phyloP scores from a whole-genome alignment of 2,329 filamentous ascomycete genomes.

The Drechslerella coelobrocha region DNA sequence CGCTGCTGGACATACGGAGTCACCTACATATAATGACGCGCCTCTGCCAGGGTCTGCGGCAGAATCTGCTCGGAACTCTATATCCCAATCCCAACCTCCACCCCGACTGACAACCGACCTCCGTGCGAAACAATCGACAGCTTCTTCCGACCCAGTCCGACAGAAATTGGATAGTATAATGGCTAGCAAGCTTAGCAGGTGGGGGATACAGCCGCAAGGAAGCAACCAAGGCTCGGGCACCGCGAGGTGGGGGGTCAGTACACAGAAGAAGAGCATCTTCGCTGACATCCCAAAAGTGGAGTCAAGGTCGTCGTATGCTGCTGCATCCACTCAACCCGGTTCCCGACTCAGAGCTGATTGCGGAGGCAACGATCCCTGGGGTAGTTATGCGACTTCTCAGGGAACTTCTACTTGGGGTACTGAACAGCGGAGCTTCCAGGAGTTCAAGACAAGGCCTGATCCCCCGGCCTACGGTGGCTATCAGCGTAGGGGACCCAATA shows the following conservation, averaged over 20 bases:
- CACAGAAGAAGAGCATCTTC: conserved; percentile 40
- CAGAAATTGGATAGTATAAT: background rate
- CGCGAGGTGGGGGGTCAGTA: conserved; percentile 26
- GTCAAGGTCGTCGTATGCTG: conserved; percentile 52
- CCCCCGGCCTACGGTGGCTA: conserved; percentile 30
- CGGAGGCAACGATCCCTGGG: background rate
- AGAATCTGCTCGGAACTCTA: background rate
- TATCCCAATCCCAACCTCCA: background rate
- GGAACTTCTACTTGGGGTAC: too few relatives aligned
- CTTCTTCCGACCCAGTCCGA: background rate
- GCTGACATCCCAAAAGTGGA: conserved; percentile 9
- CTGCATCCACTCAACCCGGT: conserved; percentile 50
- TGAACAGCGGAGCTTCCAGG: conserved; percentile 10
- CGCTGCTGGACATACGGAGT: too few relatives aligned
- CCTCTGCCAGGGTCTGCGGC: too few relatives aligned
- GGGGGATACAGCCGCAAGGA: background rate
- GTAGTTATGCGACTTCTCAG: background rate
- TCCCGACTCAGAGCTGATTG: background rate
- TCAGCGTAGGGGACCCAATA: conserved; percentile 39
- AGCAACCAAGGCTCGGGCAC: background rate
- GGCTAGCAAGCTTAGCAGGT: background rate
- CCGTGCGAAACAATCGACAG: background rate
- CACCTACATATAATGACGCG: too few relatives aligned
- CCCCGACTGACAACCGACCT: background rate
- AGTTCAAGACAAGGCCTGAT: conserved; percentile 3